phyloP scores from a whole-genome alignment of 2,329 filamentous ascomycete genomes.

The Phialemonium atrogriseum region DNA sequence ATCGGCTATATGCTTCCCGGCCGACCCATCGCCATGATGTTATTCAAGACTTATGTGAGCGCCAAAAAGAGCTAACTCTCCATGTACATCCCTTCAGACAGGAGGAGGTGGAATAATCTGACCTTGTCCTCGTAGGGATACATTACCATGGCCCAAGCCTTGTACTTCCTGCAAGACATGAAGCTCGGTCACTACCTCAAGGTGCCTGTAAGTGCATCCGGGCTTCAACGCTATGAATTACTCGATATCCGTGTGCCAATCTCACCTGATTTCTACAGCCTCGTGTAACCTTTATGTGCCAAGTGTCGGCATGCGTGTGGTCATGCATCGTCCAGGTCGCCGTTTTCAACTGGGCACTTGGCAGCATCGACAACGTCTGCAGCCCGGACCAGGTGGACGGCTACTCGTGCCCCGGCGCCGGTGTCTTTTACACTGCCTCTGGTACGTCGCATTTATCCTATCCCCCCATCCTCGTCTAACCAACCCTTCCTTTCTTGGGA shows the following conservation, averaged over 20 bases:
- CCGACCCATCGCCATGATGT: conserved; percentile 1
- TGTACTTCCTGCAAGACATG: conserved; percentile 31
- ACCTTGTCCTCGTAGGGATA: too few relatives aligned
- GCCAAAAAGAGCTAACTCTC: too few relatives aligned
- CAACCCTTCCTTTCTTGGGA: too few relatives aligned
- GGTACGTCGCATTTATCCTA: background rate
- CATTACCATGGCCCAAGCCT: conserved; percentile 34
- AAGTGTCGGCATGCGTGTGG: conserved; percentile 11
- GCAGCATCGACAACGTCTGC: conserved; percentile 38
- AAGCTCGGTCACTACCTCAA: conserved; percentile 37
- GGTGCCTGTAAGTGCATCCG: conserved; percentile 11
- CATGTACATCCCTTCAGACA: too few relatives aligned
- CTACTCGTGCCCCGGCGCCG: conserved; percentile 24
- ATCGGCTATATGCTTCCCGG: background rate
- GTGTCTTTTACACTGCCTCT: conserved; percentile 27
- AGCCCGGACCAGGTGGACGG: conserved; percentile 13
- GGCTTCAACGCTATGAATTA: background rate
- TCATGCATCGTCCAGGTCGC: conserved; percentile 33
- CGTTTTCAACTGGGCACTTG: conserved; percentile 30
- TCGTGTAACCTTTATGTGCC: conserved; percentile 6
- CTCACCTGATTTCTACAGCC: background rate
- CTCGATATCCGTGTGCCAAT: too few relatives aligned
- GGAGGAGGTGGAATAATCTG: too few relatives aligned
- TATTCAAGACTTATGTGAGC: background rate
- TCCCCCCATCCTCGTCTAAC: too few relatives aligned